Base-by-base conservation (phyloP, 352 stramenopile genomes). In the Pythium apleroticum region DNA sequence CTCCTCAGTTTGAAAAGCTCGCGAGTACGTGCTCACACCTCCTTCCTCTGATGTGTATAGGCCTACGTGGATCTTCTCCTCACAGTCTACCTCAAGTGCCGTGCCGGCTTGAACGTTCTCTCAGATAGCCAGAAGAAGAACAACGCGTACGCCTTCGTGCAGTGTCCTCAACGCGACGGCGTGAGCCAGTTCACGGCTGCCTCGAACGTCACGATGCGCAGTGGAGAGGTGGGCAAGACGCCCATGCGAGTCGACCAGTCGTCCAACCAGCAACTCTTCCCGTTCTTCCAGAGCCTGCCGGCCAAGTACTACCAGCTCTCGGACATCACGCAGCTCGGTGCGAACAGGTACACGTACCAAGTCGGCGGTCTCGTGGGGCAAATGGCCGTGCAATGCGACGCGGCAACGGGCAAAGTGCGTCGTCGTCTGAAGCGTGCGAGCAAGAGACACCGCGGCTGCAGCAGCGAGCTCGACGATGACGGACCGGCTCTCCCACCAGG, bases 41-140 rank as follows among this genome's bases (percentile, higher is more conserved):
- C 46, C 5, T 17, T 33, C 3, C 14, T 33, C 24, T 31, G 22
- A 3, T 8, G n/a, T 53, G 22, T 27, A 33, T 20, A 73, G 66
- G 33, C 59, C 2, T 74, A 72, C 25, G 64, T 88, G 1, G 81
- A 91, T 35, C 58, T 79, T 50, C 59, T 87, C 0, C 71, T 80
- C 35, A 66, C 63, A 3, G 81, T 88, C 56, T 88, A 86, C 63
- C 65, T 86, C 57, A 85, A 85, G 37, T 91, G 82, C 56, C 76
- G 52, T 12, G 67, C 73, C 11, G 64, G 69, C 20, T 30, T 62
- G 12, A 25, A 60, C 25, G 37, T 46, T 25, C 66, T 84, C 52
- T 74, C 59, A 6, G 54, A 78, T 20, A 37, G 27, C 3, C 59
- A 76, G 31, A 78, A 80, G 52, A 53, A 65, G 24, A 68, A 60